Evolutionary conservation across 2,329 filamentous ascomycete genomes (phyloP), one percentile per base, ranked within the genome.

Genomic region (Nigrograna mackinnonii): DNA sequence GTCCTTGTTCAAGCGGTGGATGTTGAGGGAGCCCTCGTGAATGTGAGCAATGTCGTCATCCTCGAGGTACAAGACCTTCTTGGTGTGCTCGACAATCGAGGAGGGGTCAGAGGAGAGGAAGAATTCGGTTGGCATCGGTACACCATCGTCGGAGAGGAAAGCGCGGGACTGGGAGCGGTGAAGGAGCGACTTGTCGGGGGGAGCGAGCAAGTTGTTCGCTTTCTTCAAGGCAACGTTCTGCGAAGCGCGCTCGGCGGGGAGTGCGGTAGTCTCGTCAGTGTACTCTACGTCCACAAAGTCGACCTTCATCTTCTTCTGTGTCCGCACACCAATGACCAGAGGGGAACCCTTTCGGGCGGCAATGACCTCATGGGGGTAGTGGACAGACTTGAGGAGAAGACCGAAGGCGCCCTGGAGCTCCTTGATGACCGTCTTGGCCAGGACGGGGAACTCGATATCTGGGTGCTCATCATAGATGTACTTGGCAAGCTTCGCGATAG

Each of bases 41-140:
- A 99, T 96, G 79, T 99, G 94, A 55, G 94, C 94, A 79, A 99
- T 97, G 69, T 99, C 94, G 70, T 99, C 94, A 69, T 99, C 94
- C 80, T 99, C 94, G 43, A 99, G 87, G 79, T 99, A 99, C 74
- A 99, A 86, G 54, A 99, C 94, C 83, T 97, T 99, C 84, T 99
- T 99, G 70, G 94, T 99, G 82, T 99, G 94, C 80, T 99, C 94
- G 58, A 99, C 88, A 64, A 99, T 96, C 64, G 94, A 92, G 31
- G 94, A 96, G 14, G 94, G 94, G 74, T 99, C 94, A 46, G 94
- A 99, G 45, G 94, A 99, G 57, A 99, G 84, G 84, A 97, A 99
- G 79, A 99, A 99, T 74, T 99, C 94, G 62, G 92, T 92, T 51
- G 94, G 92, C 83, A 97, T 95, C 57, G 94, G 94, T 72, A 91